Evolutionary conservation across 176 grass and related monocot species (phyloP), one percentile per base, ranked within the genome.

Genomic region (Eleusine indica): DNA sequence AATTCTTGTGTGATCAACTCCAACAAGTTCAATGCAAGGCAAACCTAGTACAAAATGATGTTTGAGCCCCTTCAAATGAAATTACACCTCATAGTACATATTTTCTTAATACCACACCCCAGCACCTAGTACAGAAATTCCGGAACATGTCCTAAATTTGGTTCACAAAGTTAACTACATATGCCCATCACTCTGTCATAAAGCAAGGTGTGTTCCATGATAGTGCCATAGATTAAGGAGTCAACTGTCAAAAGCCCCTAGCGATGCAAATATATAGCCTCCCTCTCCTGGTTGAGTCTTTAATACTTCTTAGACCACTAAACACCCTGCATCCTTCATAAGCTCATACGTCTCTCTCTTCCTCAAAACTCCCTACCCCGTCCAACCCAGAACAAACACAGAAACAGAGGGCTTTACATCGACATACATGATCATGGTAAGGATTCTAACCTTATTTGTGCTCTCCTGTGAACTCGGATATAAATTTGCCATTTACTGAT

Each of bases 401-500:
- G 28, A 52, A 82, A 47, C 61, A 76, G 71, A 87, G 72, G 74
- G 71, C 47, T 88, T 80, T 74, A 80, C 57, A 80, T 52, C 61
- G 22, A 51, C 84, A 77, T 74, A 76, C 73, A 87, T 90, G 90
- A 91, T 91, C 82, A 97, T 91, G 94, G 94, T 97, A 69, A 91
- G 91, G 41, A 78, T 25, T 86, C 79, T 21, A 57, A 83, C 47
- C 75, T 84, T 71, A 35, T 84, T 84, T 70, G 32, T 68, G 66
- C 19, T 76, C 28, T 62, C 17, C 4, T 72, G 19, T 10, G 54
- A 75, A 58, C 75, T 92, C 84, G 53, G 9, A 9, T 82, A 53
- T n/a, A 76, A 75, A 66, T 75, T 95, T 38, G 5, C 19, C 62
- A 71, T 75, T 60, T 81, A 46, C 3, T 74, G 79, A 85, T 72